Conservation (phyloP, 164 flowering plant genomes). For the Vitis rupestris region DNA sequence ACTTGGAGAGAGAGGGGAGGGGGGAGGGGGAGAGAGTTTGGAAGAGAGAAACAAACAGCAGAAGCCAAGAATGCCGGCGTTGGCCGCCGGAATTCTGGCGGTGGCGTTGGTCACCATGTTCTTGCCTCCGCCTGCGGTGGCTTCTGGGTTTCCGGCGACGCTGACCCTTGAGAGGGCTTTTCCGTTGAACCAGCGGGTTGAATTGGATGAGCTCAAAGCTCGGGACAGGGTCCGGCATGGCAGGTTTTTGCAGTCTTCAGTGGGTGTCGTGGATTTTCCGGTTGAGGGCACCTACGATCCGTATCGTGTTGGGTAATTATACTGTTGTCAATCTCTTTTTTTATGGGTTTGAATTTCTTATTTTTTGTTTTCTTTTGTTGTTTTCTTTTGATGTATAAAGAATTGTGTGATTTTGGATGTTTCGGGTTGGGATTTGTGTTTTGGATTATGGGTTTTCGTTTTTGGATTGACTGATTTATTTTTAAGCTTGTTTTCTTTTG, state of each 20-base stretch:
- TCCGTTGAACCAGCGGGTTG: conserved; percentile 39
- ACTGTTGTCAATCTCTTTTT: neutral
- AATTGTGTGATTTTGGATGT: neutral
- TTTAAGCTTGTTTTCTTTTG: neutral
- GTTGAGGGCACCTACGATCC: conserved; percentile 79
- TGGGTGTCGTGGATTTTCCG: conserved; percentile 75
- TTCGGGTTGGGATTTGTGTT: neutral
- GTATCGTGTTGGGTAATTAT: conserved; percentile 64
- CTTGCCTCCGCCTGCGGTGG: conserved; percentile 21
- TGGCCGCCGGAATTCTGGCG: conserved; percentile 21
- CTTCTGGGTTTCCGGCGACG: conserved; percentile 34
- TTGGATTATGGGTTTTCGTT: neutral
- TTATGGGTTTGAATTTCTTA: neutral
- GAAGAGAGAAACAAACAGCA: neutral
- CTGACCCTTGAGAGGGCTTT: conserved; percentile 67
- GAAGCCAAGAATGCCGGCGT: conserved; percentile 29
- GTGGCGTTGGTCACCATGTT: conserved; percentile 17
- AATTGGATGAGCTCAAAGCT: conserved; percentile 49
- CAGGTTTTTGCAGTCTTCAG: conserved; percentile 51
- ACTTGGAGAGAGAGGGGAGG: neutral
- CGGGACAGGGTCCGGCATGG: conserved; percentile 69
- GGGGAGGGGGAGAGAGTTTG: neutral
- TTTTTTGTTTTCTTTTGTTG: neutral
- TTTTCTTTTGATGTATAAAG: conserved; percentile 1
- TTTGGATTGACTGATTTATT: neutral